phyloP scores from a whole-genome alignment of 352 stramenopile genomes.

The Thalassiosira hispida region DNA sequence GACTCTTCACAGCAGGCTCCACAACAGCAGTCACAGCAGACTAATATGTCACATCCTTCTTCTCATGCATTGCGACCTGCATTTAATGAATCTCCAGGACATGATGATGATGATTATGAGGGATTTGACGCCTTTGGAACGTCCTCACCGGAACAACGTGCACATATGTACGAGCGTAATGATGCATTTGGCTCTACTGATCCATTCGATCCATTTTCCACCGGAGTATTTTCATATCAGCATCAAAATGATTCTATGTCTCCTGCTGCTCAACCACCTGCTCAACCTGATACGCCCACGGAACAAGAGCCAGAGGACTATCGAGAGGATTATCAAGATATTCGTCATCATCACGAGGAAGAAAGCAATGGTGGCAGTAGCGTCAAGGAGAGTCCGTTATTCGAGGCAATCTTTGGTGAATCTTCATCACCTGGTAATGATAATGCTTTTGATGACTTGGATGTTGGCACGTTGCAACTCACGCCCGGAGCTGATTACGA shows the following conservation, averaged over 20 bases:
- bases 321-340: background rate
- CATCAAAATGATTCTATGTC: too few species aligned
- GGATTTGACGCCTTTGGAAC: constrained; percentile 4
- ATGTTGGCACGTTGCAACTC: background rate
- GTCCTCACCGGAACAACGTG: background rate
- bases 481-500: background rate
- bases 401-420: constrained; percentile 31
- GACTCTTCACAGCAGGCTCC: constrained; percentile 1
- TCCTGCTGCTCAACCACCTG: too few species aligned
- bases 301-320: background rate
- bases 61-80: too few species aligned
- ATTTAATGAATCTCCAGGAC: background rate
- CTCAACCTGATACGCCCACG: too few species aligned
- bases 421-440: background rate
- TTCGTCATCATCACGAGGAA: background rate
- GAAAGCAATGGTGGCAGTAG: background rate
- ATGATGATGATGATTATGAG: constrained; percentile 1
- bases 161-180: too few species aligned
- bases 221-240: too few species aligned
- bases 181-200: too few species aligned
- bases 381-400: constrained; percentile 10
- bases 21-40: background rate
- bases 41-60: too few species aligned
- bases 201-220: too few species aligned
- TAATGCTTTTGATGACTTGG: background rate